Conservation (phyloP, 305 asterid genomes). For the Euphrasia arctica region DNA sequence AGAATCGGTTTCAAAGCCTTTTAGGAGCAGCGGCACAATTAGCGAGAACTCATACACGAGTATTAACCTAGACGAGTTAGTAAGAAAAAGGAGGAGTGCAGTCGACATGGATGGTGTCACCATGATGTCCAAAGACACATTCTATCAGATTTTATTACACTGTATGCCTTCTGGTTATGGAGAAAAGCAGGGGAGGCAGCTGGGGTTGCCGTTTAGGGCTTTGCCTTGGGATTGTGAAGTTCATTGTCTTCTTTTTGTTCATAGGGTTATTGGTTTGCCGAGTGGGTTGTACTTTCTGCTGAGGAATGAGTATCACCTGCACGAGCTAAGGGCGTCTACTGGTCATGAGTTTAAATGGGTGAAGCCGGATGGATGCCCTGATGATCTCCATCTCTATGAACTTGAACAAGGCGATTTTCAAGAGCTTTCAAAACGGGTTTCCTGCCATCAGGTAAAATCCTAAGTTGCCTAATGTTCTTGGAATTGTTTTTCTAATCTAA, state of each 20-base stretch:
- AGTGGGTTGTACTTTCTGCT: conserved; percentile 79
- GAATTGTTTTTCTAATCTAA: conserved; percentile 10
- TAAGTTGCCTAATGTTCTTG: not conserved
- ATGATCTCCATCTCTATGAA: conserved; percentile 79
- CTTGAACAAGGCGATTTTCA: conserved; percentile 53
- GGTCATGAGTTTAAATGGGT: conserved; percentile 73
- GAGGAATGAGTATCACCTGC: conserved; percentile 71
- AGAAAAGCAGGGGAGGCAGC: conserved; percentile 49
- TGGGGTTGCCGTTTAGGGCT: conserved; percentile 71
- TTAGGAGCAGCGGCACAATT: conserved; percentile 42
- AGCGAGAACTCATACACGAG: conserved; percentile 55
- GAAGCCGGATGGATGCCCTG: conserved; percentile 85
- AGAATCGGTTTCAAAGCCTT: conserved; percentile 36
- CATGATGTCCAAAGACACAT: conserved; percentile 56
- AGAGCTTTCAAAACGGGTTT: conserved; percentile 70
- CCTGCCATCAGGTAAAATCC: conserved; percentile 71
- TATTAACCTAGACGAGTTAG: conserved; percentile 57
- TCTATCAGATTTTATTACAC: conserved; percentile 78
- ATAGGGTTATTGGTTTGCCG: conserved; percentile 74
- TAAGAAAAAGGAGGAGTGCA: conserved; percentile 87
- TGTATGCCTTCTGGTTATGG: conserved; percentile 74
- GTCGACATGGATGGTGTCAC: conserved; percentile 95
- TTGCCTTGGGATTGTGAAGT: conserved; percentile 80
- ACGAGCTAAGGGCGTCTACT: conserved; percentile 53
- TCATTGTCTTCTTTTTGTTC: conserved; percentile 82